phyloP scores from a whole-genome alignment of 202 grass and related monocot genomes.

The Panicum hallii region DNA sequence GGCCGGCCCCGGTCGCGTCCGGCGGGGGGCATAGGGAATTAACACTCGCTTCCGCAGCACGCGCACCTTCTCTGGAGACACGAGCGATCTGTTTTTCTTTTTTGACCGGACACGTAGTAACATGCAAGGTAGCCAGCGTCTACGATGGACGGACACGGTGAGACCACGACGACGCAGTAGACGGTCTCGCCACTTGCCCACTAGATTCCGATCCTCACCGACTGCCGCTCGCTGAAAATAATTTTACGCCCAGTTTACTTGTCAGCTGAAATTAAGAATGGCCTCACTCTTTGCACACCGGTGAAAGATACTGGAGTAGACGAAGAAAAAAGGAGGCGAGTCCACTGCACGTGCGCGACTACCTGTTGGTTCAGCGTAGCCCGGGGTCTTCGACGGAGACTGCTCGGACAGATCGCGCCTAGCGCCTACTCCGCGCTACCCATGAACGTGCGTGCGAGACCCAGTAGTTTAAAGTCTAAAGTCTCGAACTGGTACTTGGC shows the following conservation, averaged over 20 bases:
- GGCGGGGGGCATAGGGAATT: too few species aligned
- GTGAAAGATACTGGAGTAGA: neutral
- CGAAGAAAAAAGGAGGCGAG: neutral
- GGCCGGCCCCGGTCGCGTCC: neutral
- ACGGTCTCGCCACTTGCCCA: neutral
- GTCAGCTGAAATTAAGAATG: neutral
- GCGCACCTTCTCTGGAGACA: too few species aligned
- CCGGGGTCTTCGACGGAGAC: neutral
- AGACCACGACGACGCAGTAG: neutral
- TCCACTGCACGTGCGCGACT: constrained; percentile 11
- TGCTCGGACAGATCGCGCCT: neutral
- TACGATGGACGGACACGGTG: neutral
- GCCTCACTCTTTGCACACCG: neutral
- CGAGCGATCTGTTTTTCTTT: too few species aligned
- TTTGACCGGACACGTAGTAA: neutral
- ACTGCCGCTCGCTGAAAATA: neutral
- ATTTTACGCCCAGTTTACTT: neutral
- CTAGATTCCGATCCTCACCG: neutral
- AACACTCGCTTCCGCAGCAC: too few species aligned
- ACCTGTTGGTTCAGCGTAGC: neutral
- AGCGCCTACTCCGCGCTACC: neutral
- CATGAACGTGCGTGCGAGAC: neutral
- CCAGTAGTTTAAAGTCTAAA: neutral
- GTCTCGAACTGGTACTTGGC: neutral
- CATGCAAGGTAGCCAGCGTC: neutral